These are phyloP conservation scores for Knufia fluminis DNA, from an alignment of 2,329 filamentous ascomycete genomes.

Conservation along the genomic window DNA sequence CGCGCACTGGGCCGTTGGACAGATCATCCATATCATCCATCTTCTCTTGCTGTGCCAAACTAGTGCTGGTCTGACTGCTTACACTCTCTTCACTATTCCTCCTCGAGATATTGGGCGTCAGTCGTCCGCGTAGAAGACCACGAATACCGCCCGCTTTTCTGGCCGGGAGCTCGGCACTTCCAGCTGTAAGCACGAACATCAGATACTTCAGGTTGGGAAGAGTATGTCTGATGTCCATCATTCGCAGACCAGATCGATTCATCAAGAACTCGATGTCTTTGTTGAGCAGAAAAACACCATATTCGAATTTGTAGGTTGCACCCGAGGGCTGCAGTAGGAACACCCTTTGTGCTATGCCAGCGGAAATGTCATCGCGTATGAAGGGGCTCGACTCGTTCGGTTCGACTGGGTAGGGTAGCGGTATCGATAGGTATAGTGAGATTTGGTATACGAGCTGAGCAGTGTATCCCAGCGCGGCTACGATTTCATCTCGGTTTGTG, in stretches of 20 bases:
- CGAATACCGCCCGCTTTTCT: conserved; percentile 46
- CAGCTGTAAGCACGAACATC: conserved; percentile 78
- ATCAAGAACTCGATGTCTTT: conserved; percentile 76
- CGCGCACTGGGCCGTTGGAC: conserved; percentile 2
- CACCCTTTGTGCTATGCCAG: conserved; percentile 47
- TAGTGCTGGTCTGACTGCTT: conserved; percentile 22
- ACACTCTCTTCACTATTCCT: conserved; percentile 34
- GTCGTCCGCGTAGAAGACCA: conserved; percentile 34
- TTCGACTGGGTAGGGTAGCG: conserved; percentile 71
- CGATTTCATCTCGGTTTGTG: conserved; percentile 58
- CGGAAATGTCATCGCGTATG: conserved; percentile 64
- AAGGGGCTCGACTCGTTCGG: conserved; percentile 64
- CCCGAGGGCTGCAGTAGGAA: conserved; percentile 74
- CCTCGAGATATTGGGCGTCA: conserved; percentile 31
- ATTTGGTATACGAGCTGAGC: conserved; percentile 66
- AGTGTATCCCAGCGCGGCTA: conserved; percentile 72
- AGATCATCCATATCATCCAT: conserved; percentile 1
- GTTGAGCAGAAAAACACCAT: conserved; percentile 92
- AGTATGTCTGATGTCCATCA: conserved; percentile 85
- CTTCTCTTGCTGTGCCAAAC: conserved; percentile 2
- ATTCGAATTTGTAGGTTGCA: conserved; percentile 85
- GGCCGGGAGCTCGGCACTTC: conserved; percentile 52
- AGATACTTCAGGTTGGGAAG: conserved; percentile 90
- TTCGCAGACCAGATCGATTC: conserved; percentile 59
- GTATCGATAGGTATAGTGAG: conserved; percentile 70